These are phyloP conservation scores for Hypoxylon sp. DNA, from an alignment of 2,329 filamentous ascomycete species.

Conservation along the genomic window DNA sequence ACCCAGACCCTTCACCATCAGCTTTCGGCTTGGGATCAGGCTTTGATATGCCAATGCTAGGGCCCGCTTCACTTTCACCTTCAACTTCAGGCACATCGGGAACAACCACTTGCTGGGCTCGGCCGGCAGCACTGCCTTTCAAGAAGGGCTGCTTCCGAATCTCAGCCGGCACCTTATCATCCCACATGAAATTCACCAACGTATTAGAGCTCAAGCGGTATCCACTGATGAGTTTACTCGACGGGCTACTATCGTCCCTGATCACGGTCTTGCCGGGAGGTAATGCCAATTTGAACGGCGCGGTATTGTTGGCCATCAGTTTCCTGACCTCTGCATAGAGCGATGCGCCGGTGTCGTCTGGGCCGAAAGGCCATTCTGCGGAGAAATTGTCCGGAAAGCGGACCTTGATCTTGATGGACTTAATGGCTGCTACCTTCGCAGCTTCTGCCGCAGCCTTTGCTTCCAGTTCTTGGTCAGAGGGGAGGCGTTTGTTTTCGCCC, in stretches of 20 bases:
- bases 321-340: slow-evolving; percentile 82
- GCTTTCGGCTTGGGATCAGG: slow-evolving; percentile 40
- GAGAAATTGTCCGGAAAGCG: slow-evolving; percentile 90
- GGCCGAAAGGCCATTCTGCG: slow-evolving; percentile 79
- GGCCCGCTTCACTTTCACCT: slow-evolving; percentile 46
- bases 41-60: slow-evolving; percentile 8
- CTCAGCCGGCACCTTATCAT: slow-evolving; percentile 47
- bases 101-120: slow-evolving; percentile 72
- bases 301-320: slow-evolving; percentile 75
- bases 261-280: slow-evolving; percentile 68
- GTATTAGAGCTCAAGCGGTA: slow-evolving; percentile 80
- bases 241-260: slow-evolving; percentile 61
- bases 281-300: slow-evolving; percentile 80
- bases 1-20: slow-evolving; percentile 45
- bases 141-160: slow-evolving; percentile 59
- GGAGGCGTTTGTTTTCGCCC: slow-evolving; percentile 81
- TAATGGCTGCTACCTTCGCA: slow-evolving; percentile 75
- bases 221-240: slow-evolving; percentile 76
- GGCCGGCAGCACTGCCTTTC: slow-evolving; percentile 63
- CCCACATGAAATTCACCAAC: slow-evolving; percentile 72
- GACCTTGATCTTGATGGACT: slow-evolving; percentile 80
- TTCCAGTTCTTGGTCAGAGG: slow-evolving; percentile 85
- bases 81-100: slow-evolving; percentile 62
- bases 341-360: slow-evolving; percentile 76
- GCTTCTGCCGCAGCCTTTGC: slow-evolving; percentile 76